These are phyloP conservation scores for Lachnellula hyalina DNA, from an alignment of 2,329 filamentous ascomycete species.

Conservation along the genomic window DNA sequence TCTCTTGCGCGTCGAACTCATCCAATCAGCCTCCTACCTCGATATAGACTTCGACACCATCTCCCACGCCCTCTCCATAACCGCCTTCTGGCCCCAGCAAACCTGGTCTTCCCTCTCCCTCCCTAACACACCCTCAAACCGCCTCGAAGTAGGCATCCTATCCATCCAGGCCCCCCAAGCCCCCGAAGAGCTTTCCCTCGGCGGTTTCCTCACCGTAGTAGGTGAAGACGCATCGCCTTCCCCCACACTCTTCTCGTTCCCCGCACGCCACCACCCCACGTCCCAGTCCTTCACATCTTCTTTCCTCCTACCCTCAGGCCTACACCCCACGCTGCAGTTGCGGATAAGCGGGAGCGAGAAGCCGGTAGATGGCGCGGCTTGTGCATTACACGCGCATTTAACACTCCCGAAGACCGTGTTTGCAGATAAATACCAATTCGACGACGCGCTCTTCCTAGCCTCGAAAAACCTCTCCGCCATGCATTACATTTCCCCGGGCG, in stretches of 20 bases:
- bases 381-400: slow-evolving; percentile 72
- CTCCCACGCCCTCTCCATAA: slow-evolving; percentile 59
- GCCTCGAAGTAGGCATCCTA: slow-evolving; percentile 78
- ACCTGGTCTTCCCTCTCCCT: slow-evolving; percentile 21
- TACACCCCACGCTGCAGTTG: slow-evolving; percentile 77
- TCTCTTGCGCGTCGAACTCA: slow-evolving; percentile 38
- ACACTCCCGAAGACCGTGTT: slow-evolving; percentile 80
- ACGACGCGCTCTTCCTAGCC: slow-evolving; percentile 67
- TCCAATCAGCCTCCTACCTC: slow-evolving; percentile 55
- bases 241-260: slow-evolving; percentile 76
- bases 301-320: slow-evolving; percentile 68
- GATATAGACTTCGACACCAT: slow-evolving; percentile 74
- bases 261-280: slow-evolving; percentile 65
- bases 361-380: slow-evolving; percentile 51
- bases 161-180: slow-evolving; percentile 59
- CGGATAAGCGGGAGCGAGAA: slow-evolving; percentile 50
- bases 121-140: slow-evolving; percentile 37
- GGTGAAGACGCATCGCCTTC: slow-evolving; percentile 69
- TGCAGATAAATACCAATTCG: slow-evolving; percentile 80
- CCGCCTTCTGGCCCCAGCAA: slow-evolving; percentile 54
- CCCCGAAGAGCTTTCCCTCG: slow-evolving; percentile 69
- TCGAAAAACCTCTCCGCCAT: slow-evolving; percentile 73
- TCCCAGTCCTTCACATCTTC: slow-evolving; percentile 52
- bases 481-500: slow-evolving; percentile 65
- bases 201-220: slow-evolving; percentile 72